phyloP scores from a whole-genome alignment of 2,329 filamentous ascomycete genomes.

The Beauveria varroae region DNA sequence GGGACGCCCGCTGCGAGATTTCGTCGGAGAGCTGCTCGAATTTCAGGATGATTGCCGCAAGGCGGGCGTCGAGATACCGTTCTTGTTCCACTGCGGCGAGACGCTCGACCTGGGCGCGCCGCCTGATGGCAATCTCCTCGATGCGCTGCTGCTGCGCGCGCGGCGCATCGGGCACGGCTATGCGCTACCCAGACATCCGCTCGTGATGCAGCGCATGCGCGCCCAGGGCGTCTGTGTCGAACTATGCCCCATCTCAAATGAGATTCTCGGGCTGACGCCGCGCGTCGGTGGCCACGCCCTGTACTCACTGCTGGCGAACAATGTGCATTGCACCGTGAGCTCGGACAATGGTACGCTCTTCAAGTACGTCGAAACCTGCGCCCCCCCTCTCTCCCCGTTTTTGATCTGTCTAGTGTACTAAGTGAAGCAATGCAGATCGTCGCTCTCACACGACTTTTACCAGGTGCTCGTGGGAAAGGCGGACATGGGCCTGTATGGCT shows the following conservation, averaged over 20 bases:
- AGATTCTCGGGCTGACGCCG: conserved; percentile 62
- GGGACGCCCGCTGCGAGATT: conserved; percentile 50
- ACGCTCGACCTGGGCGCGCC: conserved; percentile 59
- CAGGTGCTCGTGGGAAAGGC: conserved; percentile 63
- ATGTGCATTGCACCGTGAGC: conserved; percentile 65
- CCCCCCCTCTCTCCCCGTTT: not conserved
- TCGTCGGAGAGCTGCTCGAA: conserved; percentile 45
- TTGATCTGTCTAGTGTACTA: not conserved
- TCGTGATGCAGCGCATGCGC: conserved; percentile 60
- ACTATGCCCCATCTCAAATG: conserved; percentile 70
- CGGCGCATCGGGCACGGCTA: conserved; percentile 71
- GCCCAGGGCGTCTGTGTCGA: conserved; percentile 61
- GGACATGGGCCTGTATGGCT: conserved; percentile 60
- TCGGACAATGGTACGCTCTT: conserved; percentile 71
- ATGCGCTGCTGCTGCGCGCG: conserved; percentile 57
- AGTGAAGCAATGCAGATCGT: conserved; percentile 41
- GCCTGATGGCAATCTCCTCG: conserved; percentile 60
- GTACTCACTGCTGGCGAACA: conserved; percentile 61
- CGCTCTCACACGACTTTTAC: conserved; percentile 69
- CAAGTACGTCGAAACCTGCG: conserved; percentile 35
- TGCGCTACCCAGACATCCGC: conserved; percentile 57
- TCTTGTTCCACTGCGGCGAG: conserved; percentile 71
- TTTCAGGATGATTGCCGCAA: conserved; percentile 46
- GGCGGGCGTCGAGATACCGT: conserved; percentile 52
- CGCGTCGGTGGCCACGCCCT: conserved; percentile 58